Conservation (phyloP, 1,139 yeast genomes). For the Hyphopichia wangnamkhiaoensis region DNA sequence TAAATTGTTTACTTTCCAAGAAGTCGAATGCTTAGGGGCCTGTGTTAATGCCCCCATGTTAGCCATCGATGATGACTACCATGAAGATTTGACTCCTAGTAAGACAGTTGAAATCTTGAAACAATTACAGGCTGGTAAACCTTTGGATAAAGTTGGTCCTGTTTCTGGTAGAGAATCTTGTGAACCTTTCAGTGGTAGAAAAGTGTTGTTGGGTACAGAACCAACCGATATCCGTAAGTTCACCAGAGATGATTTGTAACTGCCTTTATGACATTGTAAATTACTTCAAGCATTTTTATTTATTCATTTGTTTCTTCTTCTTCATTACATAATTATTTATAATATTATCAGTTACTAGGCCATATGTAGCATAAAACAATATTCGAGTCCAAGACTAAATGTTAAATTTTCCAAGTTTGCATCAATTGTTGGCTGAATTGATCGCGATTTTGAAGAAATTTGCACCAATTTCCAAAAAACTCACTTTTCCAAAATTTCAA, state of each 20-base stretch:
- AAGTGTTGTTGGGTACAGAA: slow-evolving; percentile 59
- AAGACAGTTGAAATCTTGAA: slow-evolving; percentile 63
- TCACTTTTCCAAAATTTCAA: slow-evolving; percentile 27
- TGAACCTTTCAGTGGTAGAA: slow-evolving; percentile 76
- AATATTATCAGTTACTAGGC: background rate
- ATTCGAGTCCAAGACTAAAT: too few relatives aligned
- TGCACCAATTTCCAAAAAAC: too few relatives aligned
- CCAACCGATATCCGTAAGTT: slow-evolving; percentile 67
- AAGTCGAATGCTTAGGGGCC: slow-evolving; percentile 91
- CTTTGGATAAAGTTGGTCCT: slow-evolving; percentile 65
- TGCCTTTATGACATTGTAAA: too few relatives aligned
- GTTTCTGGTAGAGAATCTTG: slow-evolving; percentile 68
- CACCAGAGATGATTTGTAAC: slow-evolving; percentile 37
- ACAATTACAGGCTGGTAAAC: slow-evolving; percentile 63
- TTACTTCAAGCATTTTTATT: background rate
- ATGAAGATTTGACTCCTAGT: slow-evolving; percentile 78
- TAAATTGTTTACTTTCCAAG: slow-evolving; percentile 77
- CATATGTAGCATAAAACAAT: background rate
- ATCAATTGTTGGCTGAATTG: too few relatives aligned
- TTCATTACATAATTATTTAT: slow-evolving; percentile 1
- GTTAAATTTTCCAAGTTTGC: too few relatives aligned
- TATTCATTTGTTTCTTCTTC: background rate
- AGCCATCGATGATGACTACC: slow-evolving; percentile 80
- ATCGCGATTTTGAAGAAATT: too few relatives aligned
- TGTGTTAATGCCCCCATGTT: slow-evolving; percentile 92